Conservation (phyloP, 2,329 filamentous ascomycete species). For the Diaporthe capsici region DNA sequence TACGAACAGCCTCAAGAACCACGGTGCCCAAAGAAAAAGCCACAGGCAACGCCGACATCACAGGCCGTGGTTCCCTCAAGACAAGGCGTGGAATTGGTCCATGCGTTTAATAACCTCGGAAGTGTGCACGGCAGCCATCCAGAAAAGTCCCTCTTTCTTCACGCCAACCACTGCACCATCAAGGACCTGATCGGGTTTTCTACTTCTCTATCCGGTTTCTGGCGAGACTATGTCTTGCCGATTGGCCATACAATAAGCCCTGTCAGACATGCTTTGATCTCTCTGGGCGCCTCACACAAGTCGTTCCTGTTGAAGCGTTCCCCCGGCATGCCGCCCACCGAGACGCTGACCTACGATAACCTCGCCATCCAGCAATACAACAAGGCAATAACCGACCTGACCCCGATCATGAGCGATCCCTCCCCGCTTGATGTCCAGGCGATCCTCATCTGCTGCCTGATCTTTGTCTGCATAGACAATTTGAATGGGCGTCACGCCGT, state of each 20-base stretch:
- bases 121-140: neutral
- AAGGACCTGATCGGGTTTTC: slow-evolving; percentile 22
- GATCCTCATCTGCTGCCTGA: slow-evolving; percentile 11
- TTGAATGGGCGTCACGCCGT: neutral
- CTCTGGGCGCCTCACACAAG: slow-evolving; percentile 24
- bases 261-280: slow-evolving; percentile 18
- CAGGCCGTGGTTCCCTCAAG: neutral
- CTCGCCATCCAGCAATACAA: slow-evolving; percentile 23
- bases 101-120: neutral
- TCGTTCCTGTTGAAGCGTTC: neutral
- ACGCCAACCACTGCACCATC: slow-evolving; percentile 12
- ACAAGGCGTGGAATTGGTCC: neutral
- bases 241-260: neutral
- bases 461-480: slow-evolving; percentile 23
- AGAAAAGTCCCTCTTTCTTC: neutral
- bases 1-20: slow-evolving; percentile 5
- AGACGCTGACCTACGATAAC: neutral
- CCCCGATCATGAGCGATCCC: slow-evolving; percentile 7
- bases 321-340: neutral
- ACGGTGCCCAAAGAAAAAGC: neutral
- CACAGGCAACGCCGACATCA: neutral
- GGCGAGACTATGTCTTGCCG: slow-evolving; percentile 14
- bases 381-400: slow-evolving; percentile 7
- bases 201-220: slow-evolving; percentile 6
- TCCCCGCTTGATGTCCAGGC: neutral